Conservation (phyloP, 2,329 filamentous ascomycete genomes). For the Pezicula rhizophila region DNA sequence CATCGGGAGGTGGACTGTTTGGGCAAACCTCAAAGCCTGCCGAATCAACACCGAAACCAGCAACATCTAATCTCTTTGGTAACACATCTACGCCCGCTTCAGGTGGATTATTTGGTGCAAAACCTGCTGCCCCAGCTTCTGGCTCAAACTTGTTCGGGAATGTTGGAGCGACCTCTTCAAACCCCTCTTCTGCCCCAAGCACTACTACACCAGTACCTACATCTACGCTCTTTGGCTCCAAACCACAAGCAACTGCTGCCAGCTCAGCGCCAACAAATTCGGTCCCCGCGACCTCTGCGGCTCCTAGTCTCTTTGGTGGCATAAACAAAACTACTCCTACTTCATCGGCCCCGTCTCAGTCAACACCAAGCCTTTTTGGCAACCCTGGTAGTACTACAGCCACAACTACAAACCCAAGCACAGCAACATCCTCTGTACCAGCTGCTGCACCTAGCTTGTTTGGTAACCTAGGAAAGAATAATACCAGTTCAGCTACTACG, state of each 20-base stretch:
- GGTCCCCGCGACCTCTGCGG: conserved; percentile 13
- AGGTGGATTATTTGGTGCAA: conserved; percentile 6
- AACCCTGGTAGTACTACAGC: conserved; percentile 8
- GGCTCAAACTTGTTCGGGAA: conserved; percentile 1
- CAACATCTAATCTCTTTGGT: conserved; percentile 24
- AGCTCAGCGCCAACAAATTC: conserved; percentile 14
- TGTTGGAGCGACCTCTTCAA: conserved; percentile 4
- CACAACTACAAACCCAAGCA: conserved; percentile 7
- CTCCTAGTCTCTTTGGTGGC: conserved; percentile 28
- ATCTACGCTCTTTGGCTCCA: conserved; percentile 12
- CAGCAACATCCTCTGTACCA: conserved; percentile 22
- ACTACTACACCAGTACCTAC: conserved; percentile 3
- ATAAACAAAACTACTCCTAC: conserved; percentile 13
- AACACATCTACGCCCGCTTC: conserved; percentile 7
- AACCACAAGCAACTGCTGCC: conserved; percentile 13
- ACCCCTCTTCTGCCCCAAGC: conserved; percentile 1
- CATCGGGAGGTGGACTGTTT: conserved; percentile 10
- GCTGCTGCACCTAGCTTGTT: conserved; percentile 13
- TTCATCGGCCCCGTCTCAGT: conserved; percentile 11
- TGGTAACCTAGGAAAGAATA: conserved; percentile 2
- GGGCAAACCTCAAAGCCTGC: conserved; percentile 1
- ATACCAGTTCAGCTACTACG: conserved; percentile 9
- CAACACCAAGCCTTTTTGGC: conserved; percentile 5
- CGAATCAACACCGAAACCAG: conserved; percentile 2
- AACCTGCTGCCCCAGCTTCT: conserved; percentile 3